Percentiles rank a stretch among this genome's conserved stretches.
Conservation (phyloP, 176 grass and related monocot species). For the Oryza meridionalis region DNA sequence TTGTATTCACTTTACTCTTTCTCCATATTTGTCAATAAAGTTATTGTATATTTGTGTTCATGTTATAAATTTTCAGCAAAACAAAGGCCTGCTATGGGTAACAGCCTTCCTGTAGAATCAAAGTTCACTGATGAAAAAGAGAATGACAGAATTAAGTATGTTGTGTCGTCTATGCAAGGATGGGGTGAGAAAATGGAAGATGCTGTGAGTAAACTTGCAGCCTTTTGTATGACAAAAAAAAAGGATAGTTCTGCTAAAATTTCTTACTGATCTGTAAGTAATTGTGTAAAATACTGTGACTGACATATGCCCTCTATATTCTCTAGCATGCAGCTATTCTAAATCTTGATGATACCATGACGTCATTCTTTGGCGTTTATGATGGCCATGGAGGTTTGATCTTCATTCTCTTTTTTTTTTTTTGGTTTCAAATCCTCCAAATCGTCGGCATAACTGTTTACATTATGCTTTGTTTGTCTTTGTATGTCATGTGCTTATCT, state of each 20-base stretch:
- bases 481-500: slow-evolving; percentile 1
- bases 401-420: slow-evolving; percentile 21
- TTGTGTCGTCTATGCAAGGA: slow-evolving; percentile 3
- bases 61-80: slow-evolving; percentile 31
- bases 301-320: slow-evolving; percentile 17
- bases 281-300: slow-evolving; percentile 13
- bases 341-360: slow-evolving; percentile 10
- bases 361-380: slow-evolving; percentile 56
- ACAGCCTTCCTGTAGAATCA: not conserved
- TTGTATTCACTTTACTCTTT: slow-evolving; percentile 5
- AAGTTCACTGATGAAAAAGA: not conserved
- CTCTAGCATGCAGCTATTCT: slow-evolving; percentile 42
- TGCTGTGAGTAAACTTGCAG: slow-evolving; percentile 27
- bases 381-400: slow-evolving; percentile 54
- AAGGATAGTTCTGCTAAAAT: not conserved
- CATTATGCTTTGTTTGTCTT: not conserved
- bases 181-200: not conserved
- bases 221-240: not conserved
- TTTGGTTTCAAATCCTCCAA: not conserved
- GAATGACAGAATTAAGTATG: slow-evolving; percentile 27
- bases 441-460: slow-evolving; percentile 16
- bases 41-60: slow-evolving; percentile 17
- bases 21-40: slow-evolving; percentile 5
- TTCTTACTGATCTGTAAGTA: not conserved
- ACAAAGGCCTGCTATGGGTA: slow-evolving; percentile 29